Conservation (phyloP, 1,139 yeast species). For the Kodamaea ohmeri region DNA sequence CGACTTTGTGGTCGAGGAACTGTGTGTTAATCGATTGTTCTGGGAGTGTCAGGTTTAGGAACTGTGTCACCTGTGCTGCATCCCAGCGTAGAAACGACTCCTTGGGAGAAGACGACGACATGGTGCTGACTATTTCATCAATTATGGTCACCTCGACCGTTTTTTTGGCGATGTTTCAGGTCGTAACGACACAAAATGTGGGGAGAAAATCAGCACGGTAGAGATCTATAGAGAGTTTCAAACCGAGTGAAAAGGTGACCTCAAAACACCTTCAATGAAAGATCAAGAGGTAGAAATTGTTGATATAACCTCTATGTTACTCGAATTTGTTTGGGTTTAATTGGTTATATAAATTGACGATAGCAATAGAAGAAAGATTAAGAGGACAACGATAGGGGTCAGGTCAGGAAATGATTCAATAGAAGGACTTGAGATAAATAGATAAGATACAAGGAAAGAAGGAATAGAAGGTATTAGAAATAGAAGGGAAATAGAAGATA, state of each 20-base stretch:
- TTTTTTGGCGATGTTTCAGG: neutral
- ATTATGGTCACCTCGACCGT: neutral
- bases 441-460: neutral
- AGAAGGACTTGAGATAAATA: no score
- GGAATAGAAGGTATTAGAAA: neutral
- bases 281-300: no score
- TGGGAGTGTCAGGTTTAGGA: conserved; percentile 27
- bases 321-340: no score
- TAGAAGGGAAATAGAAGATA: neutral
- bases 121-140: conserved; percentile 5
- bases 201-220: neutral
- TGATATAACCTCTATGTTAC: no score
- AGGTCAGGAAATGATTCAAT: no score
- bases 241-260: neutral
- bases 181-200: neutral
- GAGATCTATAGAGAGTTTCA: neutral
- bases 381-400: no score
- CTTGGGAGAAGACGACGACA: conserved; percentile 21
- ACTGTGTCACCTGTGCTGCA: conserved; percentile 46
- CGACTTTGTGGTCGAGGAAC: conserved; percentile 56
- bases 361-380: no score
- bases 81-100: conserved; percentile 48
- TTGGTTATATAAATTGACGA: no score
- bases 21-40: conserved; percentile 23
- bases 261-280: no score